Evolutionary conservation across 1,139 yeast genomes (phyloP).

Genomic region (Magnusiomyces tetraspermus): DNA sequence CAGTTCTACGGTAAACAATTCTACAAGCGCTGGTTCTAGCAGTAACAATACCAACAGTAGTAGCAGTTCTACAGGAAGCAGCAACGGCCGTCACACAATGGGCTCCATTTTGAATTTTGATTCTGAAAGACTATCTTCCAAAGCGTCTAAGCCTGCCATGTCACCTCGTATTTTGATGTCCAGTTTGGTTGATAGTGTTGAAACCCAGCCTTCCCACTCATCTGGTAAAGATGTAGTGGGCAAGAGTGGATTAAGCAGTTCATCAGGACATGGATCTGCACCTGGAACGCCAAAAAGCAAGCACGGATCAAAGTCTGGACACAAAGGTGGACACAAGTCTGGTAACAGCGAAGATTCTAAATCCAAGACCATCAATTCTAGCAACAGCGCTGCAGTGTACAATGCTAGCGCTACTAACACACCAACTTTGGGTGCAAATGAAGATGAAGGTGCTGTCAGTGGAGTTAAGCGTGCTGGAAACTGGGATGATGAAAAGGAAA

Average conservation of each 20-base stretch:
- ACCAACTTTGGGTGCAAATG: background rate
- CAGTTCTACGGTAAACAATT: too few species aligned
- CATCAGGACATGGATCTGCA: background rate
- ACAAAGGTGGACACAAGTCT: too few species aligned
- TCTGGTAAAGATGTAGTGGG: too few species aligned
- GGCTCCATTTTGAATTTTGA: background rate
- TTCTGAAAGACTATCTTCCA: background rate
- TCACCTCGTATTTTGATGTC: conserved; percentile 1
- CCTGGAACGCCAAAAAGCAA: background rate
- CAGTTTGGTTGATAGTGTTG: background rate
- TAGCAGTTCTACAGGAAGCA: background rate
- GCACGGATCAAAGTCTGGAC: too few species aligned
- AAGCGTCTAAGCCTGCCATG: background rate
- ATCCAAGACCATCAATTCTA: too few species aligned
- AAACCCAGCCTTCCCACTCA: too few species aligned
- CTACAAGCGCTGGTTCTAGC: too few species aligned
- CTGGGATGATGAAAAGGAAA: conserved; percentile 12
- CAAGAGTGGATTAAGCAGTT: background rate
- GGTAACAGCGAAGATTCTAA: too few species aligned
- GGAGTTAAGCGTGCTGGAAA: conserved; percentile 9
- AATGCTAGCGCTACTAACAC: background rate
- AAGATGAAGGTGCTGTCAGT: background rate
- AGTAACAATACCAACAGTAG: too few species aligned
- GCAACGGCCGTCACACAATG: background rate
- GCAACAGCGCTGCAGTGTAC: too few species aligned